Evolutionary conservation across 2,329 filamentous ascomycete species (phyloP), one percentile per base, ranked within the genome.

Genomic region (Penicillium sp.): DNA sequence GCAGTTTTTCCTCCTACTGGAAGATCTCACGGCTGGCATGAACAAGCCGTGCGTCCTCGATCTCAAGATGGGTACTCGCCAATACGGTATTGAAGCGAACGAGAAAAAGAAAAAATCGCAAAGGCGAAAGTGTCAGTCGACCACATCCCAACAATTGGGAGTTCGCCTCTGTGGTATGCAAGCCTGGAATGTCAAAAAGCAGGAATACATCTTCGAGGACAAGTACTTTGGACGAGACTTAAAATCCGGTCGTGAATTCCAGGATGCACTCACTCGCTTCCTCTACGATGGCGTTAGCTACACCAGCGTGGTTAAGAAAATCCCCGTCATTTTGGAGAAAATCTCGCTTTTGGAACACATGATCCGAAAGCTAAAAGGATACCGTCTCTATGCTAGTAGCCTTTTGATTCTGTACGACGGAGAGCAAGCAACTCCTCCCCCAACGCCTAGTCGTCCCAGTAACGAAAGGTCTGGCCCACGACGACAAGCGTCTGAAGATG

Each of bases 11-110:
- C 77, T 99, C 13, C 79, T 99, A 0, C 77, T 99, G 9, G 94
- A 99, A 72, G 94, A 99, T 69, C 81, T 99, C 43, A 99, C 94
- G 1, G 89, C 92, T 2, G 92, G 92, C 30, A 97, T 99, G 94
- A 92, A 90, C 68, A 86, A 89, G 45, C 94, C 94, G 5, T 97
- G 94, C 73, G 95, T 99, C 53, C 88, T 99, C 71, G 94, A 99
- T 68, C 79, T 99, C 56, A 99, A 99, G 70, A 99, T 99, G 94
- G 94, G 94, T 18, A 99, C 94, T 7, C 86, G 94, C 2, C 94
- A 99, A 68, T 97, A 96, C 69, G 94, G 94, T 7, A 85, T 97
- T 11, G 92, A 97, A 61, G 94, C 94, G 2, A 86, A 82, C 47
- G 85, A 90, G 39, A 95, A 95, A 77, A 99, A 99, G 72, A 89